Evolutionary conservation across 768 basidiomycete genomes (phyloP).

Genomic region (Pulveroboletus sp.): DNA sequence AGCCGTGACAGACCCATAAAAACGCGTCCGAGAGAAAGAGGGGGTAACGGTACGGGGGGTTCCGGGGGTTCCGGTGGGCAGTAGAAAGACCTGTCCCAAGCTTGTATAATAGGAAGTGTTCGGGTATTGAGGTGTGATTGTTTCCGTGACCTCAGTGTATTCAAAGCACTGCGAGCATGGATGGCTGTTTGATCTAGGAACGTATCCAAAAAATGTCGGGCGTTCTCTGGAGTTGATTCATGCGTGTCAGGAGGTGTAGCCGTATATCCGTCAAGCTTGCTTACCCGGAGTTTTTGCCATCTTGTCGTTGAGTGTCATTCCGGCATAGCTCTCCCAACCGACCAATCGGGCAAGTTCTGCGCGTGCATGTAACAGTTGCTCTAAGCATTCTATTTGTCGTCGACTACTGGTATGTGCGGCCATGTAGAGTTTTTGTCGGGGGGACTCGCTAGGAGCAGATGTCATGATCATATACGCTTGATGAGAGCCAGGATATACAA

Average conservation of each 20-base stretch:
- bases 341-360: constrained; percentile 81
- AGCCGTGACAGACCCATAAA: constrained; percentile 89
- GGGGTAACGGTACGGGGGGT: constrained; percentile 66
- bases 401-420: constrained; percentile 73
- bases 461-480: constrained; percentile 94
- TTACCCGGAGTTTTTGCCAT: constrained; percentile 94
- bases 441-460: constrained; percentile 79
- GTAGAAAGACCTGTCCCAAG: constrained; percentile 98
- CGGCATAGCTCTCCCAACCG: constrained; percentile 80
- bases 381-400: constrained; percentile 73
- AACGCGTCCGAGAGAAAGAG: constrained; percentile 83
- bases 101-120: constrained; percentile 63
- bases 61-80: constrained; percentile 74
- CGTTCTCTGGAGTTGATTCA: constrained; percentile 56
- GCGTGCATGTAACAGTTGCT: constrained; percentile 68
- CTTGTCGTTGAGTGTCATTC: constrained; percentile 87
- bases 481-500: constrained; percentile 79
- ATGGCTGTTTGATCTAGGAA: constrained; percentile 77
- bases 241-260: neutral
- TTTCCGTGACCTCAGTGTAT: constrained; percentile 63
- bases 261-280: constrained; percentile 10
- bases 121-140: constrained; percentile 61
- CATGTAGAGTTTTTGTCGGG: constrained; percentile 76
- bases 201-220: constrained; percentile 77
- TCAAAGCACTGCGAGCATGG: constrained; percentile 69